Evolutionary conservation across 1,139 yeast species (phyloP), one percentile per base, ranked within the genome.

Genomic region (Wickerhamomyces sp.): DNA sequence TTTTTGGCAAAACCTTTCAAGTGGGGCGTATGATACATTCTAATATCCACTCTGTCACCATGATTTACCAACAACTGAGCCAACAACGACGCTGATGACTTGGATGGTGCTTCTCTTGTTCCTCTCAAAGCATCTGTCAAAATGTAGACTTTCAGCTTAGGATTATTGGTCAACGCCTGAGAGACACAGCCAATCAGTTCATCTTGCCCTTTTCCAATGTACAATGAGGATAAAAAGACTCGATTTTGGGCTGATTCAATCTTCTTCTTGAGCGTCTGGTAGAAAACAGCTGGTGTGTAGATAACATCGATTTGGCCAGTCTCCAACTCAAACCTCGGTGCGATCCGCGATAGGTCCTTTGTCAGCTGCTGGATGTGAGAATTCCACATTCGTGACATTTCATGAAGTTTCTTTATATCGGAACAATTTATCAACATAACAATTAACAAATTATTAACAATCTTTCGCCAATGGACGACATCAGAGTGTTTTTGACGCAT

Each of bases 11-110:
- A 57, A 0, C 96, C 96, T 35, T 74, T 67, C 49, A 87, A 72
- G 48, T 82, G 82, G 0, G 99, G 98, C 0, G 98, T 92, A 52
- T 86, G 95, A 60, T 86, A 92, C 73, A 90, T 74, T 51, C 95
- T 67, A 36, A 90, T 66, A 52, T 86, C 88, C 14, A 92, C 90
- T 44, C 96, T 68, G 37, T 76, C 72, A 13, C 88, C 89, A 58
- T 73, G 81, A 44, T 80, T 76, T 37, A 75, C 72, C 24, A 81
- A 83, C 39, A 94, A 67, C 1, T 78, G 74, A 0, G 86, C 78
- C 39, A 92, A 64, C 30, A 90, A 66, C 28, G 84, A 74, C 0
- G 97, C 97, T 12, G 95, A 78, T 40, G 92, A 84, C 33, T 70
- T 65, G 12, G 72, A 63, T 0, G 98, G 98, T 0, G 92, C 80